Evolutionary conservation across 2,329 filamentous ascomycete genomes (phyloP).

Genomic region (Emergomyces orientalis): DNA sequence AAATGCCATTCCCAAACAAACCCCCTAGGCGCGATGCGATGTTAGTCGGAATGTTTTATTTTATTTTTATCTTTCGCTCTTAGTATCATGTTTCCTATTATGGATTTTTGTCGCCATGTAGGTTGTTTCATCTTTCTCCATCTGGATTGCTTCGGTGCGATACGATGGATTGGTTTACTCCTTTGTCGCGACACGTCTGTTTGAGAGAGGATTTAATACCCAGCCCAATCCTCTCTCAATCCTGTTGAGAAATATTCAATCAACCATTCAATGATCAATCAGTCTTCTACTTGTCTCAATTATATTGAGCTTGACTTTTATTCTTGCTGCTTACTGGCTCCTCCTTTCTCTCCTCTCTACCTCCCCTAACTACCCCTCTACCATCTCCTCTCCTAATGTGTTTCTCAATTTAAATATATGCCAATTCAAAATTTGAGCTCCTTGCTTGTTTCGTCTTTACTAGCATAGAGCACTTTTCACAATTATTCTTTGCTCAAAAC

Average conservation of each 20-base stretch:
- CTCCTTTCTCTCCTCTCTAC: not conserved
- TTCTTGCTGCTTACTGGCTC: not conserved
- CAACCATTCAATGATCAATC: constrained; percentile 12
- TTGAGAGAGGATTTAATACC: constrained; percentile 31
- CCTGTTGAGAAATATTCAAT: constrained; percentile 7
- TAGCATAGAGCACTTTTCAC: constrained; percentile 4
- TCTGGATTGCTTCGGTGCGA: constrained; percentile 2
- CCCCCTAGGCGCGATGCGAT: constrained; percentile 1
- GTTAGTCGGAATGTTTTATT: not conserved
- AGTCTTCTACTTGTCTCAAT: constrained; percentile 11
- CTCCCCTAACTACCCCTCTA: constrained; percentile 5
- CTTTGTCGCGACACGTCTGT: constrained; percentile 7
- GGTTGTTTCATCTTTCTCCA: constrained; percentile 26
- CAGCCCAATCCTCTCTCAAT: constrained; percentile 15
- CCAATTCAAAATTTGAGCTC: constrained; percentile 6
- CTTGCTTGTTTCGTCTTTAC: constrained; percentile 16
- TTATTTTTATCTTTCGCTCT: constrained; percentile 8
- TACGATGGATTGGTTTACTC: not conserved
- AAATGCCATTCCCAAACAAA: not conserved
- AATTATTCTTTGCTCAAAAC: constrained; percentile 2
- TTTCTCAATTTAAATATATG: constrained; percentile 2
- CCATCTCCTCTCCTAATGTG: not conserved
- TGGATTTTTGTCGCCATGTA: not conserved
- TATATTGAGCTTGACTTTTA: constrained; percentile 1
- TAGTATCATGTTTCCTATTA: constrained; percentile 22